Evolutionary conservation across 2,329 filamentous ascomycete genomes (phyloP).

Genomic region (Coniochaeta hoffmannii): DNA sequence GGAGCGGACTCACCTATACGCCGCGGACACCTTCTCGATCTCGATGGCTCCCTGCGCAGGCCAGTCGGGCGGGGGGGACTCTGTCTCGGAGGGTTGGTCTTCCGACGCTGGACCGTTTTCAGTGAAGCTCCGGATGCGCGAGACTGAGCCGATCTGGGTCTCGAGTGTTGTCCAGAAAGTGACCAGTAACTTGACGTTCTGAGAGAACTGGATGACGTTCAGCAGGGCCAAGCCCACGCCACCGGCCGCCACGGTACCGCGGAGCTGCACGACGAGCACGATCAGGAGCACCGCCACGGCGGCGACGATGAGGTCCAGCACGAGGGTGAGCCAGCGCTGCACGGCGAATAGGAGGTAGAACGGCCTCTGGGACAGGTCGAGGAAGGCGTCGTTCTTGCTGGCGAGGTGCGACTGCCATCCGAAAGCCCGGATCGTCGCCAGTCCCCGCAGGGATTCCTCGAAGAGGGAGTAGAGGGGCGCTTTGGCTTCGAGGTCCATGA

Average conservation of each 20-base stretch:
- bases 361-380: slow-evolving; percentile 48
- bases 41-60: slow-evolving; percentile 23
- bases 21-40: slow-evolving; percentile 20
- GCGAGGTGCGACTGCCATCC: slow-evolving; percentile 39
- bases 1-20: slow-evolving; percentile 14
- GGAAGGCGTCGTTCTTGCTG: slow-evolving; percentile 34
- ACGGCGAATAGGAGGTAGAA: slow-evolving; percentile 50
- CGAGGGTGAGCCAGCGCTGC: slow-evolving; percentile 44
- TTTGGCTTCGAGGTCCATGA: slow-evolving; percentile 45
- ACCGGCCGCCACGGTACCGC: slow-evolving; percentile 19
- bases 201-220: slow-evolving; percentile 19
- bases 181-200: slow-evolving; percentile 17
- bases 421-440: slow-evolving; percentile 46
- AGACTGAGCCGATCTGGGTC: slow-evolving; percentile 25
- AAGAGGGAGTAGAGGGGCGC: slow-evolving; percentile 41
- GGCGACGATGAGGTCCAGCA: slow-evolving; percentile 29
- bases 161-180: slow-evolving; percentile 20
- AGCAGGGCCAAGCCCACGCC: slow-evolving; percentile 23
- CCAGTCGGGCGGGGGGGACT: slow-evolving; percentile 20
- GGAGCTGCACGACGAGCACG: slow-evolving; percentile 25
- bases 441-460: slow-evolving; percentile 37
- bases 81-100: slow-evolving; percentile 14
- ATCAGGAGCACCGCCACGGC: slow-evolving; percentile 26
- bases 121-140: slow-evolving; percentile 20
- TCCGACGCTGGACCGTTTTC: slow-evolving; percentile 18